Conservation (phyloP, 768 basidiomycete genomes). For the Rhizopogon vinicolor region DNA sequence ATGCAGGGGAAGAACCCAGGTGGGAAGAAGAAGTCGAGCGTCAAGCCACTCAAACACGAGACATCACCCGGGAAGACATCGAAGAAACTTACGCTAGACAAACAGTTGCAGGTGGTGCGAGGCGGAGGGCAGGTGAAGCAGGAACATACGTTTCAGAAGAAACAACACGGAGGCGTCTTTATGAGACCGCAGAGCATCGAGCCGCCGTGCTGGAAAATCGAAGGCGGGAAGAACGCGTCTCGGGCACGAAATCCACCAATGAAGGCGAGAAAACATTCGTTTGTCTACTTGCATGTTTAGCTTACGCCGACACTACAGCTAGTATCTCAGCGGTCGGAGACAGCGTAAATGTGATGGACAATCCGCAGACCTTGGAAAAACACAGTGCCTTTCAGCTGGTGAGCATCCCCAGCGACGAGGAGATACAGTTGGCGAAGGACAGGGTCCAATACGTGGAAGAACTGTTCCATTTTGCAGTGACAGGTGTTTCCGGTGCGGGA, state of each 20-base stretch:
- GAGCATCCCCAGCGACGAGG: slow-evolving; percentile 12
- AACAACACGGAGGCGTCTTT: background rate
- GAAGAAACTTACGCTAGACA: background rate
- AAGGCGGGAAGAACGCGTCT: too few relatives aligned
- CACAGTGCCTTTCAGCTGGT: slow-evolving; percentile 8
- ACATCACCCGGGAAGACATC: background rate
- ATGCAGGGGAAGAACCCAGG: background rate
- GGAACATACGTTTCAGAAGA: background rate
- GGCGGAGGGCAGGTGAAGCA: background rate
- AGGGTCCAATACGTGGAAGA: slow-evolving; percentile 12
- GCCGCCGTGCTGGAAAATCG: background rate
- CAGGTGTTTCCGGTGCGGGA: slow-evolving; percentile 23
- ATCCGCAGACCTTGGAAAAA: background rate
- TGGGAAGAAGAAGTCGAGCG: background rate
- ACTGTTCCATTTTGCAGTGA: slow-evolving; percentile 23
- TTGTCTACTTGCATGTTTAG: background rate
- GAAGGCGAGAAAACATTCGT: background rate
- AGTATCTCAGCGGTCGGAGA: background rate
- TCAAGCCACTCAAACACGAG: background rate
- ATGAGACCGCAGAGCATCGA: background rate
- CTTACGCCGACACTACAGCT: background rate
- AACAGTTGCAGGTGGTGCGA: background rate
- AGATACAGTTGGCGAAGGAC: slow-evolving; percentile 4
- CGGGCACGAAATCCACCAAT: too few relatives aligned
- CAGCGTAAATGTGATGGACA: background rate